These are phyloP conservation scores for Suillus spraguei DNA, from an alignment of 768 basidiomycete species.

Conservation along the genomic window DNA sequence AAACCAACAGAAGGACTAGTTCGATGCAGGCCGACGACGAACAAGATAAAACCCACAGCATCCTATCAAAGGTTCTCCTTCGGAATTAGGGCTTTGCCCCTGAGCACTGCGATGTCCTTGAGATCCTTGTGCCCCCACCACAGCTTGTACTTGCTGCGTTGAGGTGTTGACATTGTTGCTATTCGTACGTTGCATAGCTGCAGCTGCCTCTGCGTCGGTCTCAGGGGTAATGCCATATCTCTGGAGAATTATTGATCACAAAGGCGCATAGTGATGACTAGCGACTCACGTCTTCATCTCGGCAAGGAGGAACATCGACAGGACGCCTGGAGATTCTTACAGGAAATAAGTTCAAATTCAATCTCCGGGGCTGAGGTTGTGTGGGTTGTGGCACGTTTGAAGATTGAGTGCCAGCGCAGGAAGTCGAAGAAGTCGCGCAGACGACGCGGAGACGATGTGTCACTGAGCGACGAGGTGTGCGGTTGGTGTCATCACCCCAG, in stretches of 20 bases:
- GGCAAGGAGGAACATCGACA: not conserved
- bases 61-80: not conserved
- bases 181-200: not conserved
- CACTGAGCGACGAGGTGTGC: not conserved
- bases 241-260: not conserved
- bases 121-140: not conserved
- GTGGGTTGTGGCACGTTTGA: no score
- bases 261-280: not conserved
- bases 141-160: not conserved
- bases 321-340: not conserved
- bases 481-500: not conserved
- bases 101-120: not conserved
- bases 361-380: not conserved
- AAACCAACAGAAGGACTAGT: not conserved
- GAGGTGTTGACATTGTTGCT: not conserved
- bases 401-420: not conserved
- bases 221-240: not conserved
- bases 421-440: not conserved
- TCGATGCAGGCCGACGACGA: not conserved
- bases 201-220: not conserved
- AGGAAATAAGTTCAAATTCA: not conserved
- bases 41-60: not conserved
- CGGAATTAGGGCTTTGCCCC: not conserved
- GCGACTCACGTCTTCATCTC: not conserved
- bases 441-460: not conserved